Evolutionary conservation across 257 asterid genomes (phyloP).

Genomic region (Avicennia marina): DNA sequence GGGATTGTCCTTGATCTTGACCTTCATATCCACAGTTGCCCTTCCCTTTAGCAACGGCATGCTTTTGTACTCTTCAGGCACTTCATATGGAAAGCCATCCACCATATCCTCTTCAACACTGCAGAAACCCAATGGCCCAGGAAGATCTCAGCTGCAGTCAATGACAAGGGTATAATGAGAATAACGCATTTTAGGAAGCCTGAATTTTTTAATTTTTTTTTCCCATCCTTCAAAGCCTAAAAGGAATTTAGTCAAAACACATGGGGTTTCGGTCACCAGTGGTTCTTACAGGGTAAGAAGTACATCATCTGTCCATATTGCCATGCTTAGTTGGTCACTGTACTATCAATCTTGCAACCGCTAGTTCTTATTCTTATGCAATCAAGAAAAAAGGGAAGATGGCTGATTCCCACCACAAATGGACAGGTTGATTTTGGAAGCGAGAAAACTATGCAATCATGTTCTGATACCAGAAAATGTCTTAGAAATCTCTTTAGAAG

Average conservation of each 20-base stretch:
- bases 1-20: constrained; percentile 94
- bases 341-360: too few relatives aligned
- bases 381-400: too few relatives aligned
- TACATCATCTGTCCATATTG: not conserved
- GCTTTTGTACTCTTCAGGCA: constrained; percentile 77
- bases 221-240: constrained; percentile 24
- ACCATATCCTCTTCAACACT: constrained; percentile 99
- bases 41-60: constrained; percentile 97
- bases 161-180: constrained; percentile 92
- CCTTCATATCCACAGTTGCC: constrained; percentile 97
- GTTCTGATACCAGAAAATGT: not conserved
- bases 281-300: constrained; percentile 3
- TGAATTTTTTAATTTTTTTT: constrained; percentile 20
- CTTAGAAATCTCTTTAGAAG: not conserved
- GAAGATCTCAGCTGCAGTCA: constrained; percentile 99
- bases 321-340: too few relatives aligned
- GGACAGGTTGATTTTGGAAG: too few relatives aligned
- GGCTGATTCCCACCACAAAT: too few relatives aligned
- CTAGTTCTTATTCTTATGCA: too few relatives aligned
- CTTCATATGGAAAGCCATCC: constrained; percentile 95
- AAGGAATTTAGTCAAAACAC: constrained; percentile 8
- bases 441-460: not conserved
- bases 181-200: constrained; percentile 42
- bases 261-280: not conserved
- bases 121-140: constrained; percentile 99